These are phyloP conservation scores for Corynespora cassiicola DNA, from an alignment of 2,329 filamentous ascomycete species.

Conservation along the genomic window DNA sequence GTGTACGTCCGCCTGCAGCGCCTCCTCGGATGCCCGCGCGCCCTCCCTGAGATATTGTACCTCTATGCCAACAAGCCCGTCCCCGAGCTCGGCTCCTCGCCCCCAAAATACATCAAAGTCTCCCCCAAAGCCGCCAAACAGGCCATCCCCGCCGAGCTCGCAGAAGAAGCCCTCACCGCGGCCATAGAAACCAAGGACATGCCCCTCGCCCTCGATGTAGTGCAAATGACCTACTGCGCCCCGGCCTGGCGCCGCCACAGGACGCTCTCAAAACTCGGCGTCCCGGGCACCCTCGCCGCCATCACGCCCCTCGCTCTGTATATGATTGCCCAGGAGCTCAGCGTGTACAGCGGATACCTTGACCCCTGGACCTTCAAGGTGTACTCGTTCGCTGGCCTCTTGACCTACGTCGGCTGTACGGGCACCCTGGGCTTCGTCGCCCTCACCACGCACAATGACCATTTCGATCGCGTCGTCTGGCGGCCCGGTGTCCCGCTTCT, in stretches of 20 bases:
- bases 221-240: constrained; percentile 72
- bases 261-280: constrained; percentile 67
- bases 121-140: constrained; percentile 73
- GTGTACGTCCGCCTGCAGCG: constrained; percentile 80
- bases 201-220: constrained; percentile 75
- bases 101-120: constrained; percentile 47
- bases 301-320: constrained; percentile 73
- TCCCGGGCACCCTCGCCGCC: constrained; percentile 64
- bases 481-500: constrained; percentile 79
- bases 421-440: constrained; percentile 84
- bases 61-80: constrained; percentile 85
- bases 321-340: constrained; percentile 71
- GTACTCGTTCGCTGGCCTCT: constrained; percentile 78
- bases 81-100: constrained; percentile 66
- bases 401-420: constrained; percentile 84
- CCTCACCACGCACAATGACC: constrained; percentile 86
- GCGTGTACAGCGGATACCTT: constrained; percentile 75
- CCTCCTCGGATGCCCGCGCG: constrained; percentile 73
- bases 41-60: constrained; percentile 79
- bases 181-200: constrained; percentile 83
- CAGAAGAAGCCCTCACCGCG: constrained; percentile 75
- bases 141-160: constrained; percentile 74
- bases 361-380: constrained; percentile 76
- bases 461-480: constrained; percentile 95
- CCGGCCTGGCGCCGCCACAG: constrained; percentile 73